These are phyloP conservation scores for Simplicillium aogashimaense DNA, from an alignment of 2,329 filamentous ascomycete genomes.

Conservation along the genomic window DNA sequence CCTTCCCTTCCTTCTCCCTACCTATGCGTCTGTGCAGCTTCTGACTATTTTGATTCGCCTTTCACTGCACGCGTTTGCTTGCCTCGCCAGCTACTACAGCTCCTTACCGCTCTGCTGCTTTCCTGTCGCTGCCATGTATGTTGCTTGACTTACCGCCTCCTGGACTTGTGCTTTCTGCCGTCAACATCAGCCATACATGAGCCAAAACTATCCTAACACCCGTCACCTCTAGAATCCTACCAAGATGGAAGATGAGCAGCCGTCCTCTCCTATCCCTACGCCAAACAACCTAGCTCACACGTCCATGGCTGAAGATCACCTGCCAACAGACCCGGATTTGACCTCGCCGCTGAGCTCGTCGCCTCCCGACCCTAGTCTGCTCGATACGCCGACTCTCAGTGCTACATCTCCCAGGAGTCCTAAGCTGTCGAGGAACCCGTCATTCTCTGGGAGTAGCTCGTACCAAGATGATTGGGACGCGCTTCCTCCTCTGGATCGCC, in stretches of 20 bases:
- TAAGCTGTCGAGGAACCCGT: conserved; percentile 62
- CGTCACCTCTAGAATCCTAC: background rate
- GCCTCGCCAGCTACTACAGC: too few relatives aligned
- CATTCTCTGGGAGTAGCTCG: conserved; percentile 76
- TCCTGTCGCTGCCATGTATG: too few relatives aligned
- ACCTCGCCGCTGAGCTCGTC: conserved; percentile 31
- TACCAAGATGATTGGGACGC: conserved; percentile 83
- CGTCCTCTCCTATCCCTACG: conserved; percentile 11
- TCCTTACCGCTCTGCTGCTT: too few relatives aligned
- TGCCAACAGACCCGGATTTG: conserved; percentile 29
- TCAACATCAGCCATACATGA: too few relatives aligned
- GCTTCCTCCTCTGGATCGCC: conserved; percentile 77
- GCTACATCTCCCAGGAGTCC: conserved; percentile 38
- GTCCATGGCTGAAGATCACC: conserved; percentile 17
- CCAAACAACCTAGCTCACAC: conserved; percentile 8
- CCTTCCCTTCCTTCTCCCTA: too few relatives aligned
- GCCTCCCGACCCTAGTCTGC: conserved; percentile 29
- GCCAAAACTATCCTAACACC: too few relatives aligned
- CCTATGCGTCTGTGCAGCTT: too few relatives aligned
- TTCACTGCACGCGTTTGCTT: too few relatives aligned
- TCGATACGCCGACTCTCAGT: conserved; percentile 41
- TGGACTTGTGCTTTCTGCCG: too few relatives aligned
- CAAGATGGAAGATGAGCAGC: conserved; percentile 15
- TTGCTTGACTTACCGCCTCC: too few relatives aligned
- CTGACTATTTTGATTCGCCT: too few relatives aligned